Percentiles rank a stretch among this genome's conserved stretches.
Evolutionary conservation across 2,329 filamentous ascomycete species (phyloP).

Genomic region (Penicillium expansum): DNA sequence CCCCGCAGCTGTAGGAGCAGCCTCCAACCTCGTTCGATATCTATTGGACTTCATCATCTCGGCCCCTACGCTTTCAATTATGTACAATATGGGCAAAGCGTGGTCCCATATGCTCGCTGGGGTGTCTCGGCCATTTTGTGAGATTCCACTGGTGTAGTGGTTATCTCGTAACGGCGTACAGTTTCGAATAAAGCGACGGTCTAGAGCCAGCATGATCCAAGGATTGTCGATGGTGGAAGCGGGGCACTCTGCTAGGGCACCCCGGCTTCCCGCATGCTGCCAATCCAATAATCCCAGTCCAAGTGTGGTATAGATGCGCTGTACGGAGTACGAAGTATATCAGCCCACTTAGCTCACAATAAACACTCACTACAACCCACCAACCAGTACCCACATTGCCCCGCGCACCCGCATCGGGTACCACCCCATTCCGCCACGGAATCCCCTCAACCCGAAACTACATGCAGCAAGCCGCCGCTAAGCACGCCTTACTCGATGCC

Average conservation of each 20-base stretch:
- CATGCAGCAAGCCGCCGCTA: slow-evolving; percentile 6
- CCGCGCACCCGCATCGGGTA: background rate
- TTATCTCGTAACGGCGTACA: background rate
- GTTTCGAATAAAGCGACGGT: background rate
- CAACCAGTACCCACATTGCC: background rate
- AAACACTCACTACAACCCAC: background rate
- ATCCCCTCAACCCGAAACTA: background rate
- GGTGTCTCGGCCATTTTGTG: background rate
- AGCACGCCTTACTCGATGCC: background rate
- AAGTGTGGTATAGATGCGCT: background rate
- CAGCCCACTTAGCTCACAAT: background rate
- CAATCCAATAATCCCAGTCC: background rate
- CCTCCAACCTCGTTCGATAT: background rate
- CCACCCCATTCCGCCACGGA: background rate
- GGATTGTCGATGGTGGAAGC: background rate
- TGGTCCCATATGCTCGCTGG: background rate
- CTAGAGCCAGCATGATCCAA: background rate
- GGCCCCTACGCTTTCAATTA: background rate
- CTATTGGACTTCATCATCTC: background rate
- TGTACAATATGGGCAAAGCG: background rate
- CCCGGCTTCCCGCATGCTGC: background rate
- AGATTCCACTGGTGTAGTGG: background rate
- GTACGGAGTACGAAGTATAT: background rate
- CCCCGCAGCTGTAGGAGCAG: background rate
- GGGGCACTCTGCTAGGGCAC: background rate